Base-by-base conservation (phyloP, 306 rosid genomes). In the Rosa multiflora region DNA sequence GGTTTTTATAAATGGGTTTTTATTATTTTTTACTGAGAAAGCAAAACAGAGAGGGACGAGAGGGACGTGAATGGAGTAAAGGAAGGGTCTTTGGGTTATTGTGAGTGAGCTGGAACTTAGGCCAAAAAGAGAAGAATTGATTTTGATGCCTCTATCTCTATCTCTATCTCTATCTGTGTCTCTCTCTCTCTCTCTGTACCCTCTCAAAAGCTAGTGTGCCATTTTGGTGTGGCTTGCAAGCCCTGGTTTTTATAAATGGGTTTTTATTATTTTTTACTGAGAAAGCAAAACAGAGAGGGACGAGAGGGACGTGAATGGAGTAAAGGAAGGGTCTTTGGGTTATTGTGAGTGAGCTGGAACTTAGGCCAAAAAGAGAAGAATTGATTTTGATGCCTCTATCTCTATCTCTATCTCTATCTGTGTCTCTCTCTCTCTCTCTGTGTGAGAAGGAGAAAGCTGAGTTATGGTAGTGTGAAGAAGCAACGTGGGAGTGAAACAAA, bases 281-380 rank as follows among this genome's bases (percentile, higher is more conserved):
- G 39, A 62, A 48, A 46, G 70, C 40, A 0, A 42, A 2, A 56
- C 26, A 75, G 59, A 79, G 80, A 67, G 75, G 40, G 73, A 80
- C 85, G 78, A 83, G 86, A 83, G 67, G 77, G 85, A 73, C 88
- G 93, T 84, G 91, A 83, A 82, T 63, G 18, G 90, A 86, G 86
- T 85, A 83, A 84, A 75, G 82, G 47, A 84, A 69, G 82, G 42
- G 56, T 1, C 39, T 11, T 42, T 12, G 40, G 40, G 55, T 52
- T 59, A 10, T 15, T 29, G 37, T 32, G 37, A 32, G 37, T 32
- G 37, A 32, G 37, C 37, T 32, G 37, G 3, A 2, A 32, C 37
- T 32, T 2, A 32, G 37, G 37, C 37, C 37, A 2, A 32, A 32
- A 32, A 17, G n/a, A 43, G 8, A 56, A 43, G 26, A 51, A 20